Evolutionary conservation across 139 green algal species (phyloP), one percentile per base, ranked within the genome.

Genomic region (Chlorokybus atmophyticus): DNA sequence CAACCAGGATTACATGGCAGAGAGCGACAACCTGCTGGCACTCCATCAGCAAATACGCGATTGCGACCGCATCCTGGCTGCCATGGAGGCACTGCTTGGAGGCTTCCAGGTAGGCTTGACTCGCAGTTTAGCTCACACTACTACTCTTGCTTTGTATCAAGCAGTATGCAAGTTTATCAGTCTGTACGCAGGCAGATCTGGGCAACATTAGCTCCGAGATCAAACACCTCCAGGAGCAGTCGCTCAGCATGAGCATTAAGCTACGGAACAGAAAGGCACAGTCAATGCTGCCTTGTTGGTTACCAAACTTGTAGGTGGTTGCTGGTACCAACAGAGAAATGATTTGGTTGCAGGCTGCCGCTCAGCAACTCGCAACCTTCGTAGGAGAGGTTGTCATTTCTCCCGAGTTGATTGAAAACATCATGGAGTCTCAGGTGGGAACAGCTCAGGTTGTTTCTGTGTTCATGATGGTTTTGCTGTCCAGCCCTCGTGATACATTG

Each of bases 51-150:
- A 94, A 79, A 95, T 96, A 51, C 71, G 78, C 40, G 69, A 76
- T 42, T 95, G 88, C 60, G 88, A 96, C 66, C 51, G 38, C 58
- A 90, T 95, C 39, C 70, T 97, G 54, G 65, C 49, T 7, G 62
- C 62, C 56, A 95, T 97, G 83, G 90, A 97, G 76, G 42, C 62
- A 4, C 70, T 93, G 62, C 78, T 97, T 50, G 77, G 78, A 8
- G 74, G 68, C 42, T 97, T 96, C 68, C 81, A 94, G 70, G 61
- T 69, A 55, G 19, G 19, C n/a, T n/a, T 47, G 39, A 47, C 19
- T 47, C 19, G 19, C 39, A 47, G 19, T 19, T 19, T 47, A 19
- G 19, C 39, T 47, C 19, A 19, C 39, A n/a, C 39, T 47, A 19
- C 19, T 47, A 47, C 19, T 47, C 39, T n/a, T 19, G 39, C 39